Base-by-base conservation (phyloP, 306 rosid species). In the Luffa acutangula region DNA sequence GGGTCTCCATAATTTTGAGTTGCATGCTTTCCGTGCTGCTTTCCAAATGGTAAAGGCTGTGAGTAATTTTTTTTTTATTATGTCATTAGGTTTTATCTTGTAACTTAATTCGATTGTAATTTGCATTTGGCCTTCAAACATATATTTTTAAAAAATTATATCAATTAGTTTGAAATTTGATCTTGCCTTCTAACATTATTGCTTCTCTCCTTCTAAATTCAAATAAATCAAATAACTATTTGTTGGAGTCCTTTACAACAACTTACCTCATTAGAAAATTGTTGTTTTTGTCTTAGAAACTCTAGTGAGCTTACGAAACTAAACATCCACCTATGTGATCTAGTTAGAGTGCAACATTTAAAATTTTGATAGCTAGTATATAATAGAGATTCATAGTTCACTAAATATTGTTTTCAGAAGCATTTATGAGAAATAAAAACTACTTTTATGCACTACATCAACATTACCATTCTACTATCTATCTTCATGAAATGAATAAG, bases 1-100 rank as follows among this genome's bases (percentile, higher is more conserved):
- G 86, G 43, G 97, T n/a, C n/a, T n/a, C 84, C 90, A 88, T 80
- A 92, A 93, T 82, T 93, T 93, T 57, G 92, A 92, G 89, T 82
- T 93, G 31, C 31, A 25, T 25, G 31, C 31, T 25, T 25, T 25
- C 31, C 31, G 31, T 25, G 31, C 31, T 25, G 86, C 98, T 79
- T 93, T 93, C 87, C 98, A 92, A 83, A 88, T 90, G 97, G 97
- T 91, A 93, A 42, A 48, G 37, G 79, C 75, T 79, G 5, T 34
- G 67, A 36, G n/a, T 17, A 36, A 54, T 15, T 54, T 54, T 15
- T 15, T 54, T 54, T 15, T 13, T 51, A 15, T 64, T 9, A 48
- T 5, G 49, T 65, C 37, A 65, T 54, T 7, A 10, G 4, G 56
- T 2, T 62, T 62, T 7, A 21, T 21, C 36, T 1, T 62, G 8